Conservation (phyloP, 129 eudicot genomes). For the Helianthus tuberosus region DNA sequence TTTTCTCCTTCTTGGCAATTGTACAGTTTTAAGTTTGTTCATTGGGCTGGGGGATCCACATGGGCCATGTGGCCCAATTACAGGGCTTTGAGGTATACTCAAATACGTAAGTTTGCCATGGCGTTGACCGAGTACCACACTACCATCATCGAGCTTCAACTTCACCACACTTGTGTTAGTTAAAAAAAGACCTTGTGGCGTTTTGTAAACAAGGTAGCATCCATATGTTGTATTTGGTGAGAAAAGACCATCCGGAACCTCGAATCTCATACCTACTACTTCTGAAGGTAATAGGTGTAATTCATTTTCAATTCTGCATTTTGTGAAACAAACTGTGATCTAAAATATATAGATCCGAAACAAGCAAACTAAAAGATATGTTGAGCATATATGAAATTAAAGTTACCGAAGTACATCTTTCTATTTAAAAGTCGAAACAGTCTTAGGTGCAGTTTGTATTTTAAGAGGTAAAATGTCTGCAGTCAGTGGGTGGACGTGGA, state of each 20-base stretch:
- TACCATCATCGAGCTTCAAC: background rate
- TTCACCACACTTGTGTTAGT: background rate
- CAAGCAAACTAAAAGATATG: too few species aligned
- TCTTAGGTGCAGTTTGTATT: too few species aligned
- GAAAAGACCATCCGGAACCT: background rate
- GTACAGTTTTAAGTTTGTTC: background rate
- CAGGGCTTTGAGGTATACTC: constrained; percentile 15
- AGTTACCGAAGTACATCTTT: too few species aligned
- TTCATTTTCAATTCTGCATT: background rate
- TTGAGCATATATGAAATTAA: too few species aligned
- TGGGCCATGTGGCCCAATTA: background rate
- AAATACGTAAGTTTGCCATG: background rate
- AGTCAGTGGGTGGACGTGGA: too few species aligned
- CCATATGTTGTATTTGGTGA: constrained; percentile 11
- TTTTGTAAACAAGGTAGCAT: constrained; percentile 20
- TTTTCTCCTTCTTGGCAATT: constrained; percentile 1
- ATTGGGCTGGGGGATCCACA: background rate
- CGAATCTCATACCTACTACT: background rate
- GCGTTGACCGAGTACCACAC: too few species aligned
- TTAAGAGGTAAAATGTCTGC: too few species aligned
- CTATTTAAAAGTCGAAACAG: too few species aligned
- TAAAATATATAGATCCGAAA: too few species aligned
- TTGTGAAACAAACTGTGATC: background rate
- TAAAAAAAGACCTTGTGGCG: background rate
- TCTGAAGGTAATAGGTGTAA: background rate